Evolutionary conservation across 2,329 filamentous ascomycete genomes (phyloP), one percentile per base, ranked within the genome.

Genomic region (Graphium sp.): DNA sequence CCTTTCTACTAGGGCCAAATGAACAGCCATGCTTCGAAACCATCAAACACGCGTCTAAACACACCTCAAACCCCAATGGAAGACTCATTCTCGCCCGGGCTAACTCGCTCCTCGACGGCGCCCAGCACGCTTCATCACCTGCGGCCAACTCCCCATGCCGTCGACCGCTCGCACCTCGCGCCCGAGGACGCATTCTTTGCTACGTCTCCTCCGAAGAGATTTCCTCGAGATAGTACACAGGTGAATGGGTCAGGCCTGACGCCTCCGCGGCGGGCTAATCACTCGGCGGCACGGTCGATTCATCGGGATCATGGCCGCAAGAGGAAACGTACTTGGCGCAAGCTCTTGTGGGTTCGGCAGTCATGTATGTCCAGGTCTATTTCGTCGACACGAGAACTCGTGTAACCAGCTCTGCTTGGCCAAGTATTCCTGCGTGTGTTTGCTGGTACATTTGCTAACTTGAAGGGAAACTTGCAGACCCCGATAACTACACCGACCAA

Each of bases 401-500:
- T n/a, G n/a, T n/a, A n/a, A n/a, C n/a, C n/a, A n/a, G n/a, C n/a
- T n/a, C n/a, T n/a, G n/a, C n/a, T n/a, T n/a, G n/a, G n/a, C n/a
- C n/a, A n/a, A n/a, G n/a, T n/a, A n/a, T n/a, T n/a, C n/a, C n/a
- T n/a, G n/a, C n/a, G n/a, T n/a, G n/a, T 21, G 11, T 11, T 10
- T 12, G 7, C 26, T 29, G n/a, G 14, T 12, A 11, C 12, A 14
- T 22, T 29, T 14, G n/a, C 11, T 22, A 29, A 14, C 21, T 29
- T 24, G 18, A 23, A 33, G 13, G 26, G 19, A 18, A 26, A 13
- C 29, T 27, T 23, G 19, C 40, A 85, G 82, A 91, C 47, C 85
- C 89, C n/a, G 89, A 98, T 51, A 98, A 98, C 51, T 95, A 95
- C 49, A 95, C 89, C 22, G 89, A 98, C 48, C 84, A 89, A 47